These are phyloP conservation scores for Spergularia bocconei DNA, from an alignment of 148 eudicot genomes.

Conservation along the genomic window DNA sequence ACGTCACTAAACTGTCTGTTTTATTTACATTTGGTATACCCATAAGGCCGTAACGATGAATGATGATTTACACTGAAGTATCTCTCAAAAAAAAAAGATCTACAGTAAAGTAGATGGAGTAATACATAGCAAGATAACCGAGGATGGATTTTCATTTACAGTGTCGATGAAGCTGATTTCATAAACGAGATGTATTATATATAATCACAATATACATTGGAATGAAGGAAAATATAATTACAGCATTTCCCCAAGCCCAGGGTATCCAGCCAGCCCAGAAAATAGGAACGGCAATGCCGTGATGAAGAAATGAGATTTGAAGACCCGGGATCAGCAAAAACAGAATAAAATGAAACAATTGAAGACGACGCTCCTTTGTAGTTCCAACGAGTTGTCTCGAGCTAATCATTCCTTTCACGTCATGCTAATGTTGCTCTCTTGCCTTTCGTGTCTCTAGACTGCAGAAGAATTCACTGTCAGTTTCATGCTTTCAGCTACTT, in stretches of 20 bases:
- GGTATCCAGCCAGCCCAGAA: too few relatives aligned
- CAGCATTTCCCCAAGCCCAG: neutral
- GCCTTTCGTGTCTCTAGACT: constrained; percentile 92
- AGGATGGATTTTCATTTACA: too few relatives aligned
- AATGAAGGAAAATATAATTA: neutral
- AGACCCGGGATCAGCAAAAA: neutral
- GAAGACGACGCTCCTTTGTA: neutral
- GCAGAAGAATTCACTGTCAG: constrained; percentile 29
- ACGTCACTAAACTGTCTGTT: too few relatives aligned
- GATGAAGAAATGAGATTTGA: neutral
- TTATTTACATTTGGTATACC: too few relatives aligned
- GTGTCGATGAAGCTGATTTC: too few relatives aligned
- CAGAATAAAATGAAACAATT: too few relatives aligned
- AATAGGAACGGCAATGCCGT: neutral
- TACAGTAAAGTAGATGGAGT: too few relatives aligned
- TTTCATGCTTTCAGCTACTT: constrained; percentile 3
- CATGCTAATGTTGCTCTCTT: constrained; percentile 86
- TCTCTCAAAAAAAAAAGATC: too few relatives aligned
- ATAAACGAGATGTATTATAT: too few relatives aligned
- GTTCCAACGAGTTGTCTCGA: constrained; percentile 8
- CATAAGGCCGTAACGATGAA: too few relatives aligned
- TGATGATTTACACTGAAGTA: too few relatives aligned
- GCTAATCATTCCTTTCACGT: neutral
- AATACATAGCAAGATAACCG: too few relatives aligned
- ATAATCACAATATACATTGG: neutral